A percentile compares a stretch with the other conserved stretches of the same genome.
phyloP scores from a whole-genome alignment of 73 alveolate genomes.

The Stentor coeruleus region DNA sequence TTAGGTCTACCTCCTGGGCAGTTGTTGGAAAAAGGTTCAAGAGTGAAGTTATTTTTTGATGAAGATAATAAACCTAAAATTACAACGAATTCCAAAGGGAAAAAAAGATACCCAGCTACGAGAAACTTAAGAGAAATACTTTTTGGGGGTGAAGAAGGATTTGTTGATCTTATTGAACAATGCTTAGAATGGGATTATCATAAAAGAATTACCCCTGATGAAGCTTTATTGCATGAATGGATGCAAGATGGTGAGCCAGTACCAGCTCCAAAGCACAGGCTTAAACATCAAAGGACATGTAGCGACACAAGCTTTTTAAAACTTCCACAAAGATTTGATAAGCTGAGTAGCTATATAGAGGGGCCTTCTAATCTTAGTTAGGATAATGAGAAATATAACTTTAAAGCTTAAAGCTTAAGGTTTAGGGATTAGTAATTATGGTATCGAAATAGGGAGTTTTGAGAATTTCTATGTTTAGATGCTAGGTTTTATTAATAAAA shows the following conservation, averaged over 20 bases:
- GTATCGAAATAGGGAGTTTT: too few relatives aligned
- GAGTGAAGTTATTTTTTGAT: conserved; percentile 62
- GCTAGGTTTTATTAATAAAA: too few relatives aligned
- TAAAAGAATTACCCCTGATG: conserved; percentile 86
- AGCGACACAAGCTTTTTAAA: neutral
- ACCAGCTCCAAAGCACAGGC: neutral
- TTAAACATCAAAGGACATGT: conserved; percentile 15
- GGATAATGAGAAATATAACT: too few relatives aligned
- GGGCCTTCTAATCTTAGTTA: conserved; percentile 21
- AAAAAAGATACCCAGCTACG: conserved; percentile 62
- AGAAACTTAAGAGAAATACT: conserved; percentile 48
- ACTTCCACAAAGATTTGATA: neutral
- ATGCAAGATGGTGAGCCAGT: conserved; percentile 38
- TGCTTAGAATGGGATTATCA: conserved; percentile 91
- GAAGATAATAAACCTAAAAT: conserved; percentile 55
- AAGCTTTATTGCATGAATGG: conserved; percentile 85
- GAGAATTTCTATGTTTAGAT: too few relatives aligned
- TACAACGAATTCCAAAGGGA: conserved; percentile 67
- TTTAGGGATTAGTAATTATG: too few relatives aligned
- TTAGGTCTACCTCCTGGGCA: conserved; percentile 65
- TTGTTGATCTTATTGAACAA: conserved; percentile 66
- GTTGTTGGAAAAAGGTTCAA: conserved; percentile 26
- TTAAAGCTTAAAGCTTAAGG: too few relatives aligned
- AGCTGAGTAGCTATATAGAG: neutral
- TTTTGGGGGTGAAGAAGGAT: conserved; percentile 61